A percentile compares a stretch with the other conserved stretches of the same genome.
Conservation (phyloP, 2,329 filamentous ascomycete genomes). For the Ceratocystis colombiana region DNA sequence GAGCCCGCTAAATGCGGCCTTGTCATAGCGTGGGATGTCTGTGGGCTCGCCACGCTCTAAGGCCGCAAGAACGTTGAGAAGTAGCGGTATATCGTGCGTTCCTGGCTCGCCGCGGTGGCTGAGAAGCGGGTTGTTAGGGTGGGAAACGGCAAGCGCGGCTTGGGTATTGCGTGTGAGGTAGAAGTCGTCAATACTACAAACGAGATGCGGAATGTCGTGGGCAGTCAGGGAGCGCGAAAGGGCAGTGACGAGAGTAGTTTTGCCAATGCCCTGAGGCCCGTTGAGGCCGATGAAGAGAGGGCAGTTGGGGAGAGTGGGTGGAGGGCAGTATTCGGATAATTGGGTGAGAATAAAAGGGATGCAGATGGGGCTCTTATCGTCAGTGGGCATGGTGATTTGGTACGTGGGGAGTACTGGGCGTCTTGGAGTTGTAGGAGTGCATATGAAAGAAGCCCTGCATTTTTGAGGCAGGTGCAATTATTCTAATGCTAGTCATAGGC, state of each 20-base stretch:
- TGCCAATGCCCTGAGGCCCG: constrained; percentile 83
- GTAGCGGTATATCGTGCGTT: constrained; percentile 64
- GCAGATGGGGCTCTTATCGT: constrained; percentile 70
- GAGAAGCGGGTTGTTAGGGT: constrained; percentile 64
- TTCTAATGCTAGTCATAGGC: no score
- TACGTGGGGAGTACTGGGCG: not conserved
- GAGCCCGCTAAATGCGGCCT: constrained; percentile 62
- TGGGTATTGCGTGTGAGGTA: constrained; percentile 68
- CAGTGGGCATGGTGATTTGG: constrained; percentile 40
- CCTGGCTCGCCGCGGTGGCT: constrained; percentile 76
- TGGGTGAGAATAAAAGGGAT: constrained; percentile 65
- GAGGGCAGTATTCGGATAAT: constrained; percentile 29
- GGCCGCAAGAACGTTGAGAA: constrained; percentile 32
- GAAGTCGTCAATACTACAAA: constrained; percentile 80
- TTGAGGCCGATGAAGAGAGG: constrained; percentile 84
- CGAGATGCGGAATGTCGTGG: constrained; percentile 47
- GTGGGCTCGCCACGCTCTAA: constrained; percentile 52
- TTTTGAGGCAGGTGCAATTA: no score
- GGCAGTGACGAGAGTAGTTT: constrained; percentile 71
- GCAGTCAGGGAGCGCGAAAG: constrained; percentile 52
- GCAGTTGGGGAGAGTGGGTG: constrained; percentile 33
- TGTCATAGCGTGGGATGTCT: constrained; percentile 68
- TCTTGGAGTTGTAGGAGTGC: not conserved
- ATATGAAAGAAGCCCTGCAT: no score
- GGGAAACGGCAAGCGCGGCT: constrained; percentile 49